Evolutionary conservation across 208 protist species (phyloP), one percentile per base, ranked within the genome.

Genomic region (Borovskyia barvae): DNA sequence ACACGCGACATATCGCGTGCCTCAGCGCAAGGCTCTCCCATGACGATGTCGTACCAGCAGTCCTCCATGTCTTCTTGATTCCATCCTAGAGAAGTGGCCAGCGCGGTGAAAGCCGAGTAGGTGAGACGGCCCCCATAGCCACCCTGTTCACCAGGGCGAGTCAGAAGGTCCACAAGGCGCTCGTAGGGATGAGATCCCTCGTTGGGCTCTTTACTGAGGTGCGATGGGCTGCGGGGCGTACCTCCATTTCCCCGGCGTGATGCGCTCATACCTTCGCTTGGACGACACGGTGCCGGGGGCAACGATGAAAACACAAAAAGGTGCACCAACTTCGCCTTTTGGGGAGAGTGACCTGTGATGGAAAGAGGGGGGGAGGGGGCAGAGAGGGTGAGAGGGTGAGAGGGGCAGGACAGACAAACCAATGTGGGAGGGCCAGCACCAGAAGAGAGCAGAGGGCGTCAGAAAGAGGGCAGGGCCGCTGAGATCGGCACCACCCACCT

Each of bases 1-100:
- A 75, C 68, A 22, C 75, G 79, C 5, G 43, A 14, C 66, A 89
- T 74, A 33, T 83, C 73, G 11, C 42, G 42, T 3, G 73, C 66
- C 43, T 81, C 68, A 8, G 67, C 52, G 14, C 47, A 36, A 9
- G 79, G 72, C 19, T 69, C 64, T 2, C 86, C 86, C 30, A 60
- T 57, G 49, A 90, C 64, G 39, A 89, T 81, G 47, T 89, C 82
- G 54, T 87, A 93, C 86, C 86, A 93, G 55, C 77, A 85, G 64
- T 93, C 86, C 43, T 93, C 86, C 48, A 84, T 61, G 7, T 74
- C 69, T n/a, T 93, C 86, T 20, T 32, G 53, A 14, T 56, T 63
- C 82, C 82, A 89, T 20, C 74, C 73, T 5, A 90, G 50, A 1
- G 66, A 65, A 7, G 39, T 32, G 22, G 77, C 47, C 1, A 93